These are phyloP conservation scores for Saccharum officinarum DNA, from an alignment of 176 grass and related monocot species.

Conservation along the genomic window DNA sequence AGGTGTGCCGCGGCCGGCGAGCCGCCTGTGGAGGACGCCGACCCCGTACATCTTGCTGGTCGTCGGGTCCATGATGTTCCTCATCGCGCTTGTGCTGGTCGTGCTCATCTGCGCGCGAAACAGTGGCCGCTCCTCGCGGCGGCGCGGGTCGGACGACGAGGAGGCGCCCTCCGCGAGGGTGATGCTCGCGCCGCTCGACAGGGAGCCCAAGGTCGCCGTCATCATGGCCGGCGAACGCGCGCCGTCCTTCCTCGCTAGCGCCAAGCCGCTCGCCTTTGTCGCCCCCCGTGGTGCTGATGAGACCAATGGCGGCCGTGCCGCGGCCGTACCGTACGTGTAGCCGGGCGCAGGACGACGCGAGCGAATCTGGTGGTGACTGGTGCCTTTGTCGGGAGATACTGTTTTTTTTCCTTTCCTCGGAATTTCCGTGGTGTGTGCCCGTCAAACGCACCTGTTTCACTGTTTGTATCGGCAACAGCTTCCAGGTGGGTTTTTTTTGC, in stretches of 20 bases:
- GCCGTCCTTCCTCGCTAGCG: slow-evolving; percentile 45
- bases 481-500: too few species aligned
- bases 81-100: slow-evolving; percentile 42
- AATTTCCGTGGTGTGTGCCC: too few species aligned
- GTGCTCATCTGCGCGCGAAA: slow-evolving; percentile 41
- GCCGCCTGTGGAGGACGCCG: slow-evolving; percentile 42
- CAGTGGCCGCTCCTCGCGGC: too few species aligned
- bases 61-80: slow-evolving; percentile 3
- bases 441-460: too few species aligned
- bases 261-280: slow-evolving; percentile 39
- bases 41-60: slow-evolving; percentile 47
- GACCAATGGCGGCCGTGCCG: not conserved
- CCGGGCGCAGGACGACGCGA: not conserved
- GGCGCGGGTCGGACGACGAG: not conserved
- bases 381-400: too few species aligned
- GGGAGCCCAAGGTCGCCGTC: slow-evolving; percentile 42
- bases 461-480: too few species aligned
- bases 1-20: not conserved
- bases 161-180: not conserved
- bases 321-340: not conserved
- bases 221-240: slow-evolving; percentile 36
- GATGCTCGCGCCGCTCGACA: slow-evolving; percentile 30
- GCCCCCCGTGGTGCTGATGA: too few species aligned
- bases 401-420: too few species aligned
- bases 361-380: too few species aligned